Conservation (phyloP, 1,139 yeast genomes). For the Meyerozyma athensensis region DNA sequence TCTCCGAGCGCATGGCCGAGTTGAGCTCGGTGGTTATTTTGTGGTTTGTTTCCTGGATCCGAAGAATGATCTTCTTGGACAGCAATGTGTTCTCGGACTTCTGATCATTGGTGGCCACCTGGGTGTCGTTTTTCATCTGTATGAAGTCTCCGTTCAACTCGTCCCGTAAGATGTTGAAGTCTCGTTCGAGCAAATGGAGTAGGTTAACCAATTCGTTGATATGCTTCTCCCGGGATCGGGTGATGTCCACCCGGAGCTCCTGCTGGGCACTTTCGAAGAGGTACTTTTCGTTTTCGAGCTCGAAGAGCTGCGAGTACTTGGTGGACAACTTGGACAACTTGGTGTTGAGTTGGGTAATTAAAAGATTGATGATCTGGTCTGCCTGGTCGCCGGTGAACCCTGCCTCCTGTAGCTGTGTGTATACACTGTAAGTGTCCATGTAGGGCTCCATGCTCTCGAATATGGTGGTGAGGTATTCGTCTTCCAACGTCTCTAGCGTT, state of each 20-base stretch:
- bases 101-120: conserved; percentile 82
- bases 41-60: conserved; percentile 80
- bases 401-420: conserved; percentile 31
- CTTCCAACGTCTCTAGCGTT: conserved; percentile 6
- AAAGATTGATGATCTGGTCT: conserved; percentile 45
- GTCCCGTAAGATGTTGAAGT: conserved; percentile 66
- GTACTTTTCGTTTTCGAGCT: conserved; percentile 80
- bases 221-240: conserved; percentile 67
- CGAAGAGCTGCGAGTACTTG: conserved; percentile 60
- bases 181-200: conserved; percentile 67
- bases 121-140: conserved; percentile 66
- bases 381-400: conserved; percentile 56
- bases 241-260: conserved; percentile 76
- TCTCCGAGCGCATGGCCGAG: conserved; percentile 78
- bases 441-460: conserved; percentile 46
- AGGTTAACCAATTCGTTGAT: conserved; percentile 64
- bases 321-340: conserved; percentile 55
- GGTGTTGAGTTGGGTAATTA: conserved; percentile 46
- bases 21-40: conserved; percentile 79
- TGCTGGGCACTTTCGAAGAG: conserved; percentile 91
- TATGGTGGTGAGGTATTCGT: conserved; percentile 13
- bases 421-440: conserved; percentile 48
- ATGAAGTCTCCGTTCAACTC: conserved; percentile 71
- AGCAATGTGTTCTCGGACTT: conserved; percentile 78
- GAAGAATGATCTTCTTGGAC: conserved; percentile 63